Percentiles rank a stretch among this genome's conserved stretches.
Conservation (phyloP, 306 rosid genomes). For the Vigna mungo region DNA sequence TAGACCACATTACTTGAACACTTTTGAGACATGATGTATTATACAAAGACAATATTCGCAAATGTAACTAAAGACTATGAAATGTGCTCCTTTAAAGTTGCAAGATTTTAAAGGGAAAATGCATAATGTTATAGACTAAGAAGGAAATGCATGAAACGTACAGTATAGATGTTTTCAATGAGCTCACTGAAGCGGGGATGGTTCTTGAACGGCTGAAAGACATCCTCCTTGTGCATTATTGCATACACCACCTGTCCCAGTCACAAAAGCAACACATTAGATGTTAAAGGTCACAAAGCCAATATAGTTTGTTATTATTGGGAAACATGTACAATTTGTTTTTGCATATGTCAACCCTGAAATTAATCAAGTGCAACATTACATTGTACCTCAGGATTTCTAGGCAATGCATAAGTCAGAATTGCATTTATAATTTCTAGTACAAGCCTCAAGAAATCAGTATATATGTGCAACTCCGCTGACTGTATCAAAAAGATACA, state of each 20-base stretch:
- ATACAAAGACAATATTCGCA: not conserved
- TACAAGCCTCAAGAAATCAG: constrained; percentile 84
- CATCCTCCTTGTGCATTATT: constrained; percentile 80
- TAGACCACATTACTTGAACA: constrained; percentile 15
- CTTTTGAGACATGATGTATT: constrained; percentile 12
- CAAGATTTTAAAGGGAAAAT: not conserved
- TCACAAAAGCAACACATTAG: constrained; percentile 9
- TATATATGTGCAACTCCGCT: constrained; percentile 80
- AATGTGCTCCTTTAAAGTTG: constrained; percentile 6
- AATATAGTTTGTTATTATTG: not conserved
- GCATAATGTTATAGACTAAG: not conserved
- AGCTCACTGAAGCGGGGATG: constrained; percentile 81
- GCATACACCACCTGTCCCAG: constrained; percentile 74
- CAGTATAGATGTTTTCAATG: constrained; percentile 77
- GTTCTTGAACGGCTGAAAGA: constrained; percentile 80
- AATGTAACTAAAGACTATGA: not conserved
- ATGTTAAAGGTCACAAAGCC: constrained; percentile 2
- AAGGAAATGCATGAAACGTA: constrained; percentile 41
- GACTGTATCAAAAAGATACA: constrained; percentile 57
- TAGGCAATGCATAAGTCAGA: constrained; percentile 78
- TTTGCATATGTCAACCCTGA: not conserved
- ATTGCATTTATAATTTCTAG: constrained; percentile 87
- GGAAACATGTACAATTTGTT: constrained; percentile 12
- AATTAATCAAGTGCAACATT: constrained; percentile 8
- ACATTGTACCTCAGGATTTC: constrained; percentile 79